These are phyloP conservation scores for Bertia moriformis DNA, from an alignment of 2,329 filamentous ascomycete genomes.

Conservation along the genomic window DNA sequence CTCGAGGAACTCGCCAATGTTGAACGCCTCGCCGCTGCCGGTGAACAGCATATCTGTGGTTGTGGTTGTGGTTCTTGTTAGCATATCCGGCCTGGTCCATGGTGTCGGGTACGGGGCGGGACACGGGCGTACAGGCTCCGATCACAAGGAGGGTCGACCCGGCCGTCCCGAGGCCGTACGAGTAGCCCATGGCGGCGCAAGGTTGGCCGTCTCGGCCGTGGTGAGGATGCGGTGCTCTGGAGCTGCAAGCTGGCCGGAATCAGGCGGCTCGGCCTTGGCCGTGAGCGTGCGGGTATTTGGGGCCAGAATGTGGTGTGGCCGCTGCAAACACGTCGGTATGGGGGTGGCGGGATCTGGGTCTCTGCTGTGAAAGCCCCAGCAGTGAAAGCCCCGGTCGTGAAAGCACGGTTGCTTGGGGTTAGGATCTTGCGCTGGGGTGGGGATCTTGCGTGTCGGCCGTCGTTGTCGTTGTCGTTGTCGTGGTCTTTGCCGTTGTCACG, in stretches of 20 bases:
- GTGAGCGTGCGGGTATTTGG: not conserved
- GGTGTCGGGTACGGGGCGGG: constrained; percentile 3
- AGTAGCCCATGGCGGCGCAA: constrained; percentile 58
- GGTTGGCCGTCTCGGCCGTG: constrained; percentile 7
- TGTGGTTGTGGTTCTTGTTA: constrained; percentile 7
- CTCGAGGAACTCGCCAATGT: constrained; percentile 91
- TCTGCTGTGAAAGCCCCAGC: no score
- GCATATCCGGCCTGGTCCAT: constrained; percentile 7
- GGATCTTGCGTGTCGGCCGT: no score
- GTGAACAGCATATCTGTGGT: constrained; percentile 91
- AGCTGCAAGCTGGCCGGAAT: no score
- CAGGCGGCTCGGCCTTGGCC: not conserved
- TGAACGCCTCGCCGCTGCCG: constrained; percentile 87
- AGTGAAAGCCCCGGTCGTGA: no score
- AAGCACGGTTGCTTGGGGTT: no score
- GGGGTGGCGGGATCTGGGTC: no score
- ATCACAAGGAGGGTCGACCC: constrained; percentile 57
- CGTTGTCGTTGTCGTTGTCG: no score
- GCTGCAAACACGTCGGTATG: no score
- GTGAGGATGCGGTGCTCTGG: constrained; percentile 2
- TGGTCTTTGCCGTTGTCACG: no score
- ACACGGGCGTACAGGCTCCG: constrained; percentile 55
- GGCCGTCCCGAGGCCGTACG: constrained; percentile 56
- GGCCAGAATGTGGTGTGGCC: not conserved
- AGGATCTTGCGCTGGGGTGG: no score